A percentile compares a stretch with the other conserved stretches of the same genome.
Evolutionary conservation across 2,329 filamentous ascomycete genomes (phyloP).

Genomic region (Cladobotryum mycophilum): DNA sequence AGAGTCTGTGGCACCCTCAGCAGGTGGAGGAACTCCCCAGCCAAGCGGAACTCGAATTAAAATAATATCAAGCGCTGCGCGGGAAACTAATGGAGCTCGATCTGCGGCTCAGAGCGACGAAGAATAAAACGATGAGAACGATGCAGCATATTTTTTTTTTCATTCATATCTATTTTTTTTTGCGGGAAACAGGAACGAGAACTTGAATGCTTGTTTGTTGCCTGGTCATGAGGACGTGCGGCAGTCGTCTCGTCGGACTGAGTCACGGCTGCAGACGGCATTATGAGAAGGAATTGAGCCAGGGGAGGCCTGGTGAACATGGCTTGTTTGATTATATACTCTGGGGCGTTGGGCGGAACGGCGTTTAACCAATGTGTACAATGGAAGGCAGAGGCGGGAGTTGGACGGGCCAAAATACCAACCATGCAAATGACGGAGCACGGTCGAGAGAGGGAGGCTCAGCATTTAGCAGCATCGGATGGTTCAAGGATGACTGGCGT

Average conservation of each 20-base stretch:
- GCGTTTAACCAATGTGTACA: conserved; percentile 16
- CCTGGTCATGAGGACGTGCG: neutral
- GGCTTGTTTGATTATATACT: conserved; percentile 18
- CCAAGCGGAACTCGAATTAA: conserved; percentile 62
- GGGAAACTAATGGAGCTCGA: conserved; percentile 33
- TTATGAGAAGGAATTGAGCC: conserved; percentile 3
- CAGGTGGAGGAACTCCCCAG: conserved; percentile 59
- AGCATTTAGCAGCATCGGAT: conserved; percentile 7
- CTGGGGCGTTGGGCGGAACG: conserved; percentile 20
- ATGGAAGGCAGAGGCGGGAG: conserved; percentile 14
- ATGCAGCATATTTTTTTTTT: conserved; percentile 1
- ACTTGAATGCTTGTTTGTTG: neutral
- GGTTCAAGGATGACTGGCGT: conserved; percentile 4
- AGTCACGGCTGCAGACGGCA: neutral
- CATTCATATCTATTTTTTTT: neutral
- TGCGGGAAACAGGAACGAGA: conserved; percentile 1
- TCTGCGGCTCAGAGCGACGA: conserved; percentile 46
- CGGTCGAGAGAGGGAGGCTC: conserved; percentile 7
- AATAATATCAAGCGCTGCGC: conserved; percentile 45
- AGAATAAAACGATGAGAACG: conserved; percentile 30
- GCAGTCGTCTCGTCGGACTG: neutral
- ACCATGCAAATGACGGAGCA: conserved; percentile 13
- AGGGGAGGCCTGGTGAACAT: conserved; percentile 4
- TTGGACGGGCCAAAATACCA: conserved; percentile 22
- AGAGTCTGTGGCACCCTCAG: conserved; percentile 42